Conservation (phyloP, 2,329 filamentous ascomycete genomes). For the Xylariales sp. region DNA sequence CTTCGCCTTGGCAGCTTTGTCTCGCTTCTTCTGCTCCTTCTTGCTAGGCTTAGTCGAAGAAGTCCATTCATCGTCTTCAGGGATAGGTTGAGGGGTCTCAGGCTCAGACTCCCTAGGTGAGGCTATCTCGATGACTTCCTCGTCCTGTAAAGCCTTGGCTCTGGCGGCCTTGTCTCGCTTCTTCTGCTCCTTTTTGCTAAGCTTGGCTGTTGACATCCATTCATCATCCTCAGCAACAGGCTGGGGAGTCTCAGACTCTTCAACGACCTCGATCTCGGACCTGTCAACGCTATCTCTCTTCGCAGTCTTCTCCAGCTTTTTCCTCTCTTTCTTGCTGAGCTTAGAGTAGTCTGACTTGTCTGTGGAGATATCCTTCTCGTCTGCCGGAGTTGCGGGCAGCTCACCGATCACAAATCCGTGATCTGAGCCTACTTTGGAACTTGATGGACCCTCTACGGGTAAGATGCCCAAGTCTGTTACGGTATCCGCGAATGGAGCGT, state of each 20-base stretch:
- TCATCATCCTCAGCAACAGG: slow-evolving; percentile 21
- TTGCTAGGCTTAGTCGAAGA: slow-evolving; percentile 25
- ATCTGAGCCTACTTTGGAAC: slow-evolving; percentile 23
- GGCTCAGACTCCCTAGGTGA: slow-evolving; percentile 16
- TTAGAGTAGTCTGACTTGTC: slow-evolving; percentile 21
- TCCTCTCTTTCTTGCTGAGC: slow-evolving; percentile 28
- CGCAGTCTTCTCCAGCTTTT: slow-evolving; percentile 33
- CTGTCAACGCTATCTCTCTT: slow-evolving; percentile 21
- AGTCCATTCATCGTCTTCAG: slow-evolving; percentile 26
- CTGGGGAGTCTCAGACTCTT: slow-evolving; percentile 13
- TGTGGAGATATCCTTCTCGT: slow-evolving; percentile 24
- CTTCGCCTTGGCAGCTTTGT: slow-evolving; percentile 32
- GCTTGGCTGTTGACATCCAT: slow-evolving; percentile 18
- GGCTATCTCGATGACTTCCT: slow-evolving; percentile 11
- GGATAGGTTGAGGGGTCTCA: slow-evolving; percentile 14
- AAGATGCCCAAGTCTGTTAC: slow-evolving; percentile 35
- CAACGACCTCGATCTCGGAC: slow-evolving; percentile 17
- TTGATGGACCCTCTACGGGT: slow-evolving; percentile 26
- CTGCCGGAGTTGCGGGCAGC: slow-evolving; percentile 34
- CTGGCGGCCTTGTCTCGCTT: slow-evolving; percentile 39
- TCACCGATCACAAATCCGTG: slow-evolving; percentile 45
- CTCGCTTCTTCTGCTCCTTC: slow-evolving; percentile 38
- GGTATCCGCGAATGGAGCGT: slow-evolving; percentile 44
- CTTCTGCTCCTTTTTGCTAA: slow-evolving; percentile 35
- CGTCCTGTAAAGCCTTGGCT: slow-evolving; percentile 19